These are phyloP conservation scores for Eudorina sp. DNA, from an alignment of 139 green algal genomes.

Conservation along the genomic window DNA sequence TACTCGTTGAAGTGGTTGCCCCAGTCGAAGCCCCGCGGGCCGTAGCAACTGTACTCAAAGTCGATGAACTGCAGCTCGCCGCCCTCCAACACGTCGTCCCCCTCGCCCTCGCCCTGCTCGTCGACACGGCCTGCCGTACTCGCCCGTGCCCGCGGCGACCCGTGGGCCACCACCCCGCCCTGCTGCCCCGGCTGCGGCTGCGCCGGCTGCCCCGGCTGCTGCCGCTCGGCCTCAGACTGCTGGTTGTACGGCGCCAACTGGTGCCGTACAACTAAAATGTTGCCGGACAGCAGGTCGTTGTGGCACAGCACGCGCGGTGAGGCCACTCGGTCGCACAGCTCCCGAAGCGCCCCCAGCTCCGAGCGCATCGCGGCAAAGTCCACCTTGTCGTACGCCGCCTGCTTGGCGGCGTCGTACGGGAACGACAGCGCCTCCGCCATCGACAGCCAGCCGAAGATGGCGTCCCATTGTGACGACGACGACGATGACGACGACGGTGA, in stretches of 20 bases:
- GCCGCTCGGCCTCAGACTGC: background rate
- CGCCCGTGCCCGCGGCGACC: background rate
- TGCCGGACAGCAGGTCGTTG: slow-evolving; percentile 91
- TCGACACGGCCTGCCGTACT: background rate
- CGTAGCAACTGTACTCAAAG: slow-evolving; percentile 93
- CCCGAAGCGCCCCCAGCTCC: slow-evolving; percentile 72
- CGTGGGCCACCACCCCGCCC: background rate
- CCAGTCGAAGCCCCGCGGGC: slow-evolving; percentile 86
- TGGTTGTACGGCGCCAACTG: background rate
- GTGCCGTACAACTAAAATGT: slow-evolving; percentile 84
- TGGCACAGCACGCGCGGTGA: slow-evolving; percentile 86
- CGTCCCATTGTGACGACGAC: slow-evolving; percentile 48
- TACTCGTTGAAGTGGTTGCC: slow-evolving; percentile 99
- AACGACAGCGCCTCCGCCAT: slow-evolving; percentile 75
- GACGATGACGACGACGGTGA: background rate
- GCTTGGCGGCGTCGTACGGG: slow-evolving; percentile 67
- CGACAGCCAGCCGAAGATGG: slow-evolving; percentile 71
- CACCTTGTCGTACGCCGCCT: slow-evolving; percentile 56
- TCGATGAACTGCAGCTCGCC: slow-evolving; percentile 89
- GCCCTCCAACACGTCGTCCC: slow-evolving; percentile 2
- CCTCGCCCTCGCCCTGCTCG: background rate
- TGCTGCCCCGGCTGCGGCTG: background rate
- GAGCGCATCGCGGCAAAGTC: slow-evolving; percentile 54
- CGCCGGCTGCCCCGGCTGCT: background rate
- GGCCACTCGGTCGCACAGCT: slow-evolving; percentile 49